Base-by-base conservation (phyloP, 2,329 filamentous ascomycete genomes). In the Penicillium occitanis region DNA sequence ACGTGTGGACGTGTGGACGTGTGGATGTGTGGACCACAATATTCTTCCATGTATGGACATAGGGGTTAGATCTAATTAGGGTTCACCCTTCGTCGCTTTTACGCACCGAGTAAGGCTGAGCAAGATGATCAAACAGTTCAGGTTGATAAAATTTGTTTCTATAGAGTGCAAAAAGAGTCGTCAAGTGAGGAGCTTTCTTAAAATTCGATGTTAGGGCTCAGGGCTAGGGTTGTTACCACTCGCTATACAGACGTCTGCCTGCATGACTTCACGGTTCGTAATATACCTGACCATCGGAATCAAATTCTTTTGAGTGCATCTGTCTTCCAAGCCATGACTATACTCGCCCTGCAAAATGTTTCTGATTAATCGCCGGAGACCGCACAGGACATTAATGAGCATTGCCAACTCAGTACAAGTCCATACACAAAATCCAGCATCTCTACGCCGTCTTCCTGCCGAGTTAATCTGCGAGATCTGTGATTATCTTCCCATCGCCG, bases 391-490 rank as follows among this genome's bases (percentile, higher is more conserved):
- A 1, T 65, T 55, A 30, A 55, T 61, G 58, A 61, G 48, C 3
- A 55, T 61, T 55, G 64, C 64, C 14, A n/a, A 59, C 1, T 57
- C 50, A 35, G 61, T 33, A 37, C 48, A 19, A 64, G 8, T 25
- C 46, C 42, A 51, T 1, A 35, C 62, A 13, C 53, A 48, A 42
- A 64, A 59, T 19, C 53, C 44, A 44, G 57, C 44, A 17, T 65
- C 44, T 61, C 48, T 61, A 28, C 51, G 25, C 30, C 51, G 58
- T 35, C 57, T 65, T 8, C 63, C 63, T 35, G 57, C 57, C 14
- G 57, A 61, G 8, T 25, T 65, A 14, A 55, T 55, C 46, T 65
- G 63, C 22, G 8, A 46, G 13, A 65, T 65, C 2, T 65, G 46
- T 33, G 62, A 37, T 10, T 28, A 58, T 46, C 51, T 64, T n/a